A percentile compares a stretch with the other conserved stretches of the same genome.
Conservation (phyloP, 345 rosid species). For the Sisymbrium altissimum region DNA sequence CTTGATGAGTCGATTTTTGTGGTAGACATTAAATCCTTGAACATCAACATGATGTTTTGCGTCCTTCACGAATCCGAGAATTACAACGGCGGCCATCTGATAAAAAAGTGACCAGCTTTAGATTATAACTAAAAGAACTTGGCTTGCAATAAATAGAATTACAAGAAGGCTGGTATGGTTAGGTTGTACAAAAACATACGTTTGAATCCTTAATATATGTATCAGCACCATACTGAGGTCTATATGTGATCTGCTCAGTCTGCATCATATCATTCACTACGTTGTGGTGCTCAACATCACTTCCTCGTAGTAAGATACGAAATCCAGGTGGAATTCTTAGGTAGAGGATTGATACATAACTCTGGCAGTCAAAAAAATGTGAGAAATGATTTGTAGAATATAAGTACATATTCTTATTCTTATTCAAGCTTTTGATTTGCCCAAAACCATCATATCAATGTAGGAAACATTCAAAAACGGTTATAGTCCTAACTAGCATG, state of each 20-base stretch:
- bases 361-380: conserved; percentile 40
- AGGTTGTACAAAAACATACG: conserved; percentile 40
- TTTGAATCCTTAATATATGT: conserved; percentile 39
- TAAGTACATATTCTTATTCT: background rate
- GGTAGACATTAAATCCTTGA: conserved; percentile 94
- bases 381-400: background rate
- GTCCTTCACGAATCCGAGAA: conserved; percentile 93
- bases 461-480: background rate
- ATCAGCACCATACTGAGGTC: conserved; percentile 64
- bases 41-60: conserved; percentile 84
- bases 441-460: background rate
- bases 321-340: conserved; percentile 80
- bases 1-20: conserved; percentile 95
- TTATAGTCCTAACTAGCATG: conserved; percentile 1
- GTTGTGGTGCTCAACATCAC: conserved; percentile 90
- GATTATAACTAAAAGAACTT: conserved; percentile 1
- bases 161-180: background rate
- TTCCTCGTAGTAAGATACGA: conserved; percentile 86
- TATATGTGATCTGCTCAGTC: conserved; percentile 69
- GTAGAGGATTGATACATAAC: conserved; percentile 91
- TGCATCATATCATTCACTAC: conserved; percentile 97
- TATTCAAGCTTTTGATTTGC: background rate
- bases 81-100: conserved; percentile 76
- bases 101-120: conserved; percentile 27
- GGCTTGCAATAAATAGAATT: background rate